Evolutionary conservation across 139 green algal genomes (phyloP), one percentile per base, ranked within the genome.

Genomic region (Chlorella sp.): DNA sequence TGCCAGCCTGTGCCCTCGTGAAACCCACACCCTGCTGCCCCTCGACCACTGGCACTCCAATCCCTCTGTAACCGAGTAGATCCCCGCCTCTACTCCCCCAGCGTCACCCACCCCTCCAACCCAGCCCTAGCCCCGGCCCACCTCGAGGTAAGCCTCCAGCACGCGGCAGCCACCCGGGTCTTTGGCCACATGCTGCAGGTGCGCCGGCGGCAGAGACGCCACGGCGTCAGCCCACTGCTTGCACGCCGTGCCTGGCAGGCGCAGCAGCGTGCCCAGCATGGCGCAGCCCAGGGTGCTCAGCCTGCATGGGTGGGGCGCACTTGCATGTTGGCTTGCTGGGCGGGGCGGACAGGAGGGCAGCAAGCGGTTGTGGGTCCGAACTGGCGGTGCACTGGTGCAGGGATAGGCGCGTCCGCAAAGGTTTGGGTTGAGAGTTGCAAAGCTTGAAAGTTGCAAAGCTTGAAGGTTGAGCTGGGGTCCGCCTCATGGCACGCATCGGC

Each of bases 91-190:
- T n/a, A n/a, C n/a, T n/a, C n/a, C n/a, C n/a, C n/a, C n/a, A n/a
- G n/a, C n/a, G n/a, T n/a, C n/a, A n/a, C n/a, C n/a, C n/a, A n/a
- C n/a, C n/a, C n/a, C n/a, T n/a, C n/a, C n/a, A n/a, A n/a, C n/a
- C n/a, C n/a, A n/a, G n/a, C n/a, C n/a, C n/a, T n/a, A n/a, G n/a
- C n/a, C n/a, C 30, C 36, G 18, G 15, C 69, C 28, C 57, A 88
- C 93, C 80, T 92, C 88, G 30, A 97, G 40, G 28, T 94, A 89
- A 0, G 95, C 91, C 91, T 96, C 94, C 88, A 97, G 64, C 34
- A 95, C 94, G 0, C 96, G 91, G 90, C 93, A 96, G 81, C 96
- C 95, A 0, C 87, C 93, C 0, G 93, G 82, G 89, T 97, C 95
- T 0, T 83, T 68, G 0, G 93, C 95, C 42, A 92, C 64, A 21